Conservation (phyloP, 805 yeast genomes). For the Metschnikowia rubicola region DNA sequence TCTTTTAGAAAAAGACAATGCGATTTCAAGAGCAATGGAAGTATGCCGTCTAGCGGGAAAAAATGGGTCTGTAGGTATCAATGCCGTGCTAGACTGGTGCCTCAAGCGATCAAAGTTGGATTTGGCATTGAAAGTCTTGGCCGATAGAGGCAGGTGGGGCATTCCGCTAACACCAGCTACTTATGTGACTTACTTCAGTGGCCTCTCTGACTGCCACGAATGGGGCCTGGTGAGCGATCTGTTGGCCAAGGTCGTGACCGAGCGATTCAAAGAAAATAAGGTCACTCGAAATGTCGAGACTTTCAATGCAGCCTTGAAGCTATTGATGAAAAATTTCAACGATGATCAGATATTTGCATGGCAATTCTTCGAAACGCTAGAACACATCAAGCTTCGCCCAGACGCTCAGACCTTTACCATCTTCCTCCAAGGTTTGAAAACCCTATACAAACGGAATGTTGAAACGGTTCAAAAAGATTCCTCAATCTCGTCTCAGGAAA, state of each 20-base stretch:
- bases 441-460: slow-evolving; percentile 17
- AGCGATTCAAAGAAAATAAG: slow-evolving; percentile 19
- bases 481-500: slow-evolving; percentile 17
- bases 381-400: slow-evolving; percentile 21
- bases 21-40: slow-evolving; percentile 48
- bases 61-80: slow-evolving; percentile 60
- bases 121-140: slow-evolving; percentile 48
- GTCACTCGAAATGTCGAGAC: slow-evolving; percentile 21
- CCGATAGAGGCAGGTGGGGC: slow-evolving; percentile 61
- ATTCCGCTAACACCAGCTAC: slow-evolving; percentile 49
- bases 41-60: slow-evolving; percentile 45
- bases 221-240: slow-evolving; percentile 31
- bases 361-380: slow-evolving; percentile 32
- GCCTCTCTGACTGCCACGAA: slow-evolving; percentile 28
- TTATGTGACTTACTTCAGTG: slow-evolving; percentile 33
- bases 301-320: slow-evolving; percentile 37
- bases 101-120: slow-evolving; percentile 41
- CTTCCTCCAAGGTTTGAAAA: slow-evolving; percentile 33
- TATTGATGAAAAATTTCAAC: slow-evolving; percentile 32
- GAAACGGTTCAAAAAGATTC: slow-evolving; percentile 14
- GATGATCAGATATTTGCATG: slow-evolving; percentile 35
- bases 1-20: slow-evolving; percentile 48
- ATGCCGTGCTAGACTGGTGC: slow-evolving; percentile 53
- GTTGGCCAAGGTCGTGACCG: slow-evolving; percentile 20
- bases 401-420: slow-evolving; percentile 38